phyloP scores from a whole-genome alignment of 1,139 yeast species.

The Candida sp. region DNA sequence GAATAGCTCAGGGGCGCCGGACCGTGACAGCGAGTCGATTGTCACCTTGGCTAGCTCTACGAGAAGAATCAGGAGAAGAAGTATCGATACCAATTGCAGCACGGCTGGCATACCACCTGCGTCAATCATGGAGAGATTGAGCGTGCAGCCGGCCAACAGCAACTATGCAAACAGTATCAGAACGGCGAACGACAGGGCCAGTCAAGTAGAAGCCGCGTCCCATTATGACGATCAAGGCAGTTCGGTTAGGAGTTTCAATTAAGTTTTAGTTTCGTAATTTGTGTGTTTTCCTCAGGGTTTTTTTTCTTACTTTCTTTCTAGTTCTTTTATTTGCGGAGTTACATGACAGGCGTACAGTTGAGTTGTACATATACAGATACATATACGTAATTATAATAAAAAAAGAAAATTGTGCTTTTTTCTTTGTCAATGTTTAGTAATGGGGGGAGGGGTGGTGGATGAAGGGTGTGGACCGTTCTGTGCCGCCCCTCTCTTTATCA shows the following conservation, averaged over 20 bases:
- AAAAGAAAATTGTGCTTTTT: too few relatives aligned
- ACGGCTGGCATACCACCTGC: slow-evolving; percentile 71
- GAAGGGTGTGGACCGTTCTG: neutral
- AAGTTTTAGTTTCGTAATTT: neutral
- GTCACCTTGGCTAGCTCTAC: slow-evolving; percentile 59
- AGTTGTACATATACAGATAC: neutral
- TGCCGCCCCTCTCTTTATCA: neutral
- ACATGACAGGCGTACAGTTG: neutral
- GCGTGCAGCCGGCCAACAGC: slow-evolving; percentile 36
- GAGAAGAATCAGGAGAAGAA: slow-evolving; percentile 51
- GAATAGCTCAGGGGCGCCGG: slow-evolving; percentile 17
- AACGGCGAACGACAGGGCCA: slow-evolving; percentile 20
- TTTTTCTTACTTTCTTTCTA: neutral
- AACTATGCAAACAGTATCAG: slow-evolving; percentile 30
- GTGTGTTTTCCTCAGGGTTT: neutral
- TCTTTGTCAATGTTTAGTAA: too few relatives aligned
- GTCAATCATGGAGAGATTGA: slow-evolving; percentile 57
- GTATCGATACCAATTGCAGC: slow-evolving; percentile 62
- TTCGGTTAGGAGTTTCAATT: slow-evolving; percentile 12
- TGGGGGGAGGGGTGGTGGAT: too few relatives aligned
- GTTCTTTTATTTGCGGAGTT: neutral
- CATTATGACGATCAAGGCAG: slow-evolving; percentile 16
- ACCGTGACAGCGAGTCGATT: slow-evolving; percentile 56
- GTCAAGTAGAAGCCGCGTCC: slow-evolving; percentile 18
- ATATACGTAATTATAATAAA: neutral